phyloP scores from a whole-genome alignment of 2,329 filamentous ascomycete genomes.

The Biscogniauxia marginata region DNA sequence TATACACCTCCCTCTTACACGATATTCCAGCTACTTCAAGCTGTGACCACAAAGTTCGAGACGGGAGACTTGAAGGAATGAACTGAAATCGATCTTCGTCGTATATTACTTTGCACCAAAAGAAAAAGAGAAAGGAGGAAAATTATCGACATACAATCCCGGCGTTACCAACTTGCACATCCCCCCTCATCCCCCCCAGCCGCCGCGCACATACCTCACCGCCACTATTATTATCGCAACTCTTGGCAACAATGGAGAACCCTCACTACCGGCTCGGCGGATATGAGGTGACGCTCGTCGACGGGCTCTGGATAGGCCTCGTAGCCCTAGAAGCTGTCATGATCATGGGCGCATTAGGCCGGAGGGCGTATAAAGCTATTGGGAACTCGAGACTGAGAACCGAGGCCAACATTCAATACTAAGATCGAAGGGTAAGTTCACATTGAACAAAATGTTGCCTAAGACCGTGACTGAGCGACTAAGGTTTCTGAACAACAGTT shows the following conservation, averaged over 20 bases:
- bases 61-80: no score
- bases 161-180: no score
- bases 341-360: conserved; percentile 38
- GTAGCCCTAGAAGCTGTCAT: conserved; percentile 45
- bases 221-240: conserved; percentile 22
- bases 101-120: background rate
- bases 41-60: background rate
- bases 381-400: background rate
- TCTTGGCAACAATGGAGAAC: conserved; percentile 12
- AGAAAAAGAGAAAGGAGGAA: background rate
- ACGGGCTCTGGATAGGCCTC: conserved; percentile 48
- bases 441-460: no score
- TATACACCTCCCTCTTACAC: background rate
- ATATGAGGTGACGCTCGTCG: conserved; percentile 41
- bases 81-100: no score
- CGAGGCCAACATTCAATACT: no score
- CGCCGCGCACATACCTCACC: background rate
- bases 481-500: no score
- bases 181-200: background rate
- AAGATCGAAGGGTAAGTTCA: no score
- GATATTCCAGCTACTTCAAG: background rate
- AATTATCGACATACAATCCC: background rate
- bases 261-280: conserved; percentile 24
- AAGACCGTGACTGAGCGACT: no score
- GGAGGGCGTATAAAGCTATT: conserved; percentile 13